Evolutionary conservation across 2,329 filamentous ascomycete genomes (phyloP).

Genomic region (Ceratocystis ficicola): DNA sequence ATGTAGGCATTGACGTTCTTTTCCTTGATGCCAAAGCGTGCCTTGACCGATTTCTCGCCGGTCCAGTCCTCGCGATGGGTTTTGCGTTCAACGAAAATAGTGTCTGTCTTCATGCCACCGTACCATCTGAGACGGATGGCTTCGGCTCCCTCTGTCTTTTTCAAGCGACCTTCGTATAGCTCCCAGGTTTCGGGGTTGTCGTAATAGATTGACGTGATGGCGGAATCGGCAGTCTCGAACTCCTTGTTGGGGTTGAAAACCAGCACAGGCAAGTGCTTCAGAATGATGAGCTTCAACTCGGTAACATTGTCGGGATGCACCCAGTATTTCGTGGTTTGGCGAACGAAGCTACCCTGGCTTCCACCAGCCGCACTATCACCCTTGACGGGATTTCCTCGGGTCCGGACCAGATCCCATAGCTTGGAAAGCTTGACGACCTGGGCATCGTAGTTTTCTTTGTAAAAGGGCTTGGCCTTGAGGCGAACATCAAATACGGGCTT

Average conservation of each 20-base stretch:
- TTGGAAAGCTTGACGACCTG: constrained; percentile 91
- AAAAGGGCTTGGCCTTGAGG: constrained; percentile 93
- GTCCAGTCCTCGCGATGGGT: constrained; percentile 99
- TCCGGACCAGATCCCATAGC: constrained; percentile 88
- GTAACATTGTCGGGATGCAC: constrained; percentile 97
- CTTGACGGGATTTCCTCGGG: constrained; percentile 79
- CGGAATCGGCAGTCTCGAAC: constrained; percentile 78
- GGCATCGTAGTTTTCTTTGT: constrained; percentile 96
- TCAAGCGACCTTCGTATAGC: constrained; percentile 81
- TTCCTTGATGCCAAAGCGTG: constrained; percentile 87
- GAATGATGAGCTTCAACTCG: constrained; percentile 90
- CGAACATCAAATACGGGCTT: constrained; percentile 92
- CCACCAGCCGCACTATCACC: constrained; percentile 88
- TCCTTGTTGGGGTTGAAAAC: constrained; percentile 98
- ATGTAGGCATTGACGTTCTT: constrained; percentile 94
- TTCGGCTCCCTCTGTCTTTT: constrained; percentile 96
- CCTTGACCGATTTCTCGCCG: constrained; percentile 96
- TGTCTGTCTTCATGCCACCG: constrained; percentile 87
- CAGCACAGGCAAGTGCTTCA: constrained; percentile 92
- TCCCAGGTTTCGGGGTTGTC: constrained; percentile 93
- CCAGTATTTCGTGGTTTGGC: constrained; percentile 99
- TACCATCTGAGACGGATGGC: constrained; percentile 96
- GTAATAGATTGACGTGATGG: constrained; percentile 97
- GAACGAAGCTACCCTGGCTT: constrained; percentile 85
- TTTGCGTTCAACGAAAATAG: constrained; percentile 94